A percentile compares a stretch with the other conserved stretches of the same genome.
phyloP scores from a whole-genome alignment of 2,329 filamentous ascomycete species.

The Lojkania enalia region DNA sequence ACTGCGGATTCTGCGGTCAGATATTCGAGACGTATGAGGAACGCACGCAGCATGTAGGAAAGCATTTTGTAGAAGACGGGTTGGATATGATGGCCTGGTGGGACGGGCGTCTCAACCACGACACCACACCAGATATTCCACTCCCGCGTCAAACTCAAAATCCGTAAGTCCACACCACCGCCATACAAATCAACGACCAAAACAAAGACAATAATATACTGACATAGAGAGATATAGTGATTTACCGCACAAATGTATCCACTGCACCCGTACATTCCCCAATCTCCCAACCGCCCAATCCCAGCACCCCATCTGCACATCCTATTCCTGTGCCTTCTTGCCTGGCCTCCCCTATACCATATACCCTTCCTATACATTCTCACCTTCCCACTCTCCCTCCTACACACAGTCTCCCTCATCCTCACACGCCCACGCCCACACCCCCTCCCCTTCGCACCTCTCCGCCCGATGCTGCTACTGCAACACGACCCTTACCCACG shows the following conservation, averaged over 20 bases:
- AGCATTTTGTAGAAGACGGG: slow-evolving; percentile 30
- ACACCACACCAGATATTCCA: too few relatives aligned
- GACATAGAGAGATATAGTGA: too few relatives aligned
- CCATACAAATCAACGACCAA: too few relatives aligned
- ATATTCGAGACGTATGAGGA: slow-evolving; percentile 25
- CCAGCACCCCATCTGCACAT: slow-evolving; percentile 25
- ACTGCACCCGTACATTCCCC: slow-evolving; percentile 25
- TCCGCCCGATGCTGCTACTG: slow-evolving; percentile 31
- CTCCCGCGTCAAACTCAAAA: too few relatives aligned
- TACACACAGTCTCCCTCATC: too few relatives aligned
- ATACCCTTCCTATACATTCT: slow-evolving; percentile 22
- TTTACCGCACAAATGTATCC: slow-evolving; percentile 23
- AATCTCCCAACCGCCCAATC: slow-evolving; percentile 22
- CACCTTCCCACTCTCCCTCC: too few relatives aligned
- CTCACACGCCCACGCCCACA: too few relatives aligned
- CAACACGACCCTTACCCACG: slow-evolving; percentile 24
- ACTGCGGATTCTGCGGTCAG: slow-evolving; percentile 33
- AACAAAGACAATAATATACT: too few relatives aligned
- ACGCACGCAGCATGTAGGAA: slow-evolving; percentile 29
- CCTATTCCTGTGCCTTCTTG: slow-evolving; percentile 35
- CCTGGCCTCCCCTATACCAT: slow-evolving; percentile 32
- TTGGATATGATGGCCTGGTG: slow-evolving; percentile 34
- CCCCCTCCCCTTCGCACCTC: slow-evolving; percentile 5
- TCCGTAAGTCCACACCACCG: slow-evolving; percentile 27
- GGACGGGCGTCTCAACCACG: slow-evolving; percentile 23